Conservation (phyloP, 2,329 filamentous ascomycete species). For the Thelonectria rubi region DNA sequence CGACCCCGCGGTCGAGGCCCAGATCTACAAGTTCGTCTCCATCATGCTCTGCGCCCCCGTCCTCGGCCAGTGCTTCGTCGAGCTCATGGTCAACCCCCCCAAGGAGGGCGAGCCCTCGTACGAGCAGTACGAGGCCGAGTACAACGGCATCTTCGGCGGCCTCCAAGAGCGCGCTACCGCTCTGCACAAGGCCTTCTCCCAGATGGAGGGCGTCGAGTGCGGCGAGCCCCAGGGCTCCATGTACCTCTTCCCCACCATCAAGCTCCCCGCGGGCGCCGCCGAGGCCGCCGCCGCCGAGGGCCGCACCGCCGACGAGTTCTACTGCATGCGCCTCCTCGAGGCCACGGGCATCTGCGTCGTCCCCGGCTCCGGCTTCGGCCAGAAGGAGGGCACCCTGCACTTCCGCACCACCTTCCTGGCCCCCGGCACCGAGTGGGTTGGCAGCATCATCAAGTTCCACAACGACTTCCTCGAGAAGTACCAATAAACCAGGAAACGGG, state of each 20-base stretch:
- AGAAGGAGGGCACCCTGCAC: conserved; percentile 89
- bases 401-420: conserved; percentile 97
- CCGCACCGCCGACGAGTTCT: conserved; percentile 88
- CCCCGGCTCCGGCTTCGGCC: conserved; percentile 90
- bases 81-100: conserved; percentile 98
- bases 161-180: conserved; percentile 83
- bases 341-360: conserved; percentile 95
- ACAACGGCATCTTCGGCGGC: conserved; percentile 80
- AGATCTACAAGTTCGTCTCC: conserved; percentile 99
- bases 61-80: conserved; percentile 93
- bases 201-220: conserved; percentile 97
- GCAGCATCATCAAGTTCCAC: conserved; percentile 89
- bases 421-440: conserved; percentile 94
- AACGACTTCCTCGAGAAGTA: conserved; percentile 89
- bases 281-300: conserved; percentile 79
- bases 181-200: conserved; percentile 86
- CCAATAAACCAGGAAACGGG: conserved; percentile 48
- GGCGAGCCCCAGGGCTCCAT: conserved; percentile 91
- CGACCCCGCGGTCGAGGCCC: conserved; percentile 81
- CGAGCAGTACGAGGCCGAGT: conserved; percentile 85
- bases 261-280: conserved; percentile 77
- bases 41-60: conserved; percentile 97
- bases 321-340: conserved; percentile 89
- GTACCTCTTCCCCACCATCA: conserved; percentile 98
- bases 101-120: conserved; percentile 83